Percentiles rank a stretch among this genome's conserved stretches.
phyloP scores from a whole-genome alignment of 306 rosid genomes.

The Rosa persica region DNA sequence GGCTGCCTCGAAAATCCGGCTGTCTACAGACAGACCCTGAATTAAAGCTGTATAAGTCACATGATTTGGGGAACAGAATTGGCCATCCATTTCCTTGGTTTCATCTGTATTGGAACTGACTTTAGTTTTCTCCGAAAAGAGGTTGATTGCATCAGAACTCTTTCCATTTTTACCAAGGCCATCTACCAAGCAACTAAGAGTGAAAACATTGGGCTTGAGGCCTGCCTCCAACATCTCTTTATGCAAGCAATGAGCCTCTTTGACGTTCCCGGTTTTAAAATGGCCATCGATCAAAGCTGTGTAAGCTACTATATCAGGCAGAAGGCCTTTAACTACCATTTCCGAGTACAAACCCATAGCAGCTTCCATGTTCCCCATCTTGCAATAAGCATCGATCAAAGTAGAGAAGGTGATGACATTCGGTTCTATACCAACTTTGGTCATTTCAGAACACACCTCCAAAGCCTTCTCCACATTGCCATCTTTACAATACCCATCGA shows the following conservation, averaged over 20 bases:
- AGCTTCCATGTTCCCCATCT: slow-evolving; percentile 48
- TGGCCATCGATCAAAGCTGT: slow-evolving; percentile 72
- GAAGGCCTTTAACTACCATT: slow-evolving; percentile 58
- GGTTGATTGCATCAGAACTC: slow-evolving; percentile 44
- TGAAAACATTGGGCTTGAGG: slow-evolving; percentile 48
- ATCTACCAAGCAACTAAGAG: slow-evolving; percentile 57
- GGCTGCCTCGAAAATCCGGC: slow-evolving; percentile 57
- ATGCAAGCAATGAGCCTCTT: slow-evolving; percentile 51
- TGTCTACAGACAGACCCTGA: slow-evolving; percentile 62
- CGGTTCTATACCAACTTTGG: slow-evolving; percentile 49
- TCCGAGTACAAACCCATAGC: slow-evolving; percentile 60
- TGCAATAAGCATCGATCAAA: slow-evolving; percentile 69
- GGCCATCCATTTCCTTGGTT: slow-evolving; percentile 3
- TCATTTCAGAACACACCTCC: slow-evolving; percentile 65
- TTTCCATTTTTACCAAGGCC: slow-evolving; percentile 71
- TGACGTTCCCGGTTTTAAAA: slow-evolving; percentile 50
- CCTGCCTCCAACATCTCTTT: slow-evolving; percentile 60
- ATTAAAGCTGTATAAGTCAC: slow-evolving; percentile 55
- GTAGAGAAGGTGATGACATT: slow-evolving; percentile 55
- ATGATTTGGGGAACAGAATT: slow-evolving; percentile 44
- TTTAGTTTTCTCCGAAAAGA: slow-evolving; percentile 50
- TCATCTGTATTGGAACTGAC: slow-evolving; percentile 15
- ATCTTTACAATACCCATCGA: slow-evolving; percentile 59
- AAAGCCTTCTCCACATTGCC: slow-evolving; percentile 61
- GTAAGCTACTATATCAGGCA: slow-evolving; percentile 63